Base-by-base conservation (phyloP, 768 basidiomycete genomes). In the Galerina marginata region DNA sequence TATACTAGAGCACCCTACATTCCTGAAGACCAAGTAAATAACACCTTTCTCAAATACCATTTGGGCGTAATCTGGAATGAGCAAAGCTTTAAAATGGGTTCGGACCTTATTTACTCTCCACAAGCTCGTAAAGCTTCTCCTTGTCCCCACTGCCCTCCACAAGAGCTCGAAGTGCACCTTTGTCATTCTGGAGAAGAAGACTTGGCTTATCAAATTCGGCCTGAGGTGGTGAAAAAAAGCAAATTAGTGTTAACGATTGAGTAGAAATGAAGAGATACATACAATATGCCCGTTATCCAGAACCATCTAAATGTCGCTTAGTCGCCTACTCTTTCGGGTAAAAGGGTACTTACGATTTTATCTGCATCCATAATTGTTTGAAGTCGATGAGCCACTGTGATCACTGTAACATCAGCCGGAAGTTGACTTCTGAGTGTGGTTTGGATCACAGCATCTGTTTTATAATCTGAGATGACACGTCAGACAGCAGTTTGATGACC, bases 331-430 rank as follows among this genome's bases (percentile, higher is more conserved):
- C 29, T 7, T 33, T 44, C 15, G 36, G n/a, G 20, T 20, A 15
- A 43, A 40, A 25, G 46, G 26, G n/a, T 36, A 71, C 79, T 58
- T 57, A 82, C 78, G 60, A 81, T 77, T 62, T 76, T 81, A 75
- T 84, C 83, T 71, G 87, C 81, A 73, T 91, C 85, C 69, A 90
- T 85, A 48, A 90, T 84, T 1, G 88, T 89, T 61, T 83, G 81
- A 14, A 90, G 78, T 45, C 87, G 77, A 73, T 91, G 90, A 6
- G 91, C 91, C 45, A 92, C 85, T 2, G 85, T 86, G 26, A 89
- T 75, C 47, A 89, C 67, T 5, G 86, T 87, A 12, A 88, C 78
- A 62, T 85, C 86, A 46, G 81, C 76, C 40, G 77, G 77, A 63
- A 91, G 83, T 67, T 89, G 86, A 59, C 83, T 77, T 38, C 89